Evolutionary conservation across 1,139 yeast species (phyloP).

Genomic region (Chernovozyma aurita): DNA sequence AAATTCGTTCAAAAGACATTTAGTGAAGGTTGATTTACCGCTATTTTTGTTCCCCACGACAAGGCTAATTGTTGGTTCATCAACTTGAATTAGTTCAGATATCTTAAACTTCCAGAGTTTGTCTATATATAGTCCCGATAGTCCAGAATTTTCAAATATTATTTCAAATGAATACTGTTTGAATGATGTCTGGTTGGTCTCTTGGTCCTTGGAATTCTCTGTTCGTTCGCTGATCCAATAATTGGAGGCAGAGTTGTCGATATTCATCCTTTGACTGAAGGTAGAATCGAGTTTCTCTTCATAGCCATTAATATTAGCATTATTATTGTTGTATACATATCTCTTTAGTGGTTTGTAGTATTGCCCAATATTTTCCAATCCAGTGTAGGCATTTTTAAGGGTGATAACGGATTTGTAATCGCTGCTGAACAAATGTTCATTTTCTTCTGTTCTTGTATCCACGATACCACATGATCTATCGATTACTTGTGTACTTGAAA

Average conservation of each 20-base stretch:
- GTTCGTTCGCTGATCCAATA: background rate
- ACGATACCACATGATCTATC: slow-evolving; percentile 13
- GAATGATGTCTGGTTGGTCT: slow-evolving; percentile 6
- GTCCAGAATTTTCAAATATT: slow-evolving; percentile 23
- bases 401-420: slow-evolving; percentile 43
- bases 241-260: background rate
- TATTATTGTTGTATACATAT: slow-evolving; percentile 20
- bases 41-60: slow-evolving; percentile 58
- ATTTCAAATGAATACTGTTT: slow-evolving; percentile 33
- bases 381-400: slow-evolving; percentile 33
- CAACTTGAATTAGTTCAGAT: slow-evolving; percentile 3
- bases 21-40: slow-evolving; percentile 77
- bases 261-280: no score
- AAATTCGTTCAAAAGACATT: slow-evolving; percentile 45
- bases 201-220: background rate
- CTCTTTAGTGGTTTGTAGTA: slow-evolving; percentile 50
- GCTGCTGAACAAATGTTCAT: slow-evolving; percentile 29
- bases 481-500: slow-evolving; percentile 15
- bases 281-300: no score
- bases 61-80: slow-evolving; percentile 19
- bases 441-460: slow-evolving; percentile 21
- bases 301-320: no score
- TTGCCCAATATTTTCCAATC: slow-evolving; percentile 43
- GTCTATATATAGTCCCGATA: slow-evolving; percentile 21
- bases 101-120: slow-evolving; percentile 18